Conservation (phyloP, 2,329 filamentous ascomycete genomes). For the Penicillium sp. region DNA sequence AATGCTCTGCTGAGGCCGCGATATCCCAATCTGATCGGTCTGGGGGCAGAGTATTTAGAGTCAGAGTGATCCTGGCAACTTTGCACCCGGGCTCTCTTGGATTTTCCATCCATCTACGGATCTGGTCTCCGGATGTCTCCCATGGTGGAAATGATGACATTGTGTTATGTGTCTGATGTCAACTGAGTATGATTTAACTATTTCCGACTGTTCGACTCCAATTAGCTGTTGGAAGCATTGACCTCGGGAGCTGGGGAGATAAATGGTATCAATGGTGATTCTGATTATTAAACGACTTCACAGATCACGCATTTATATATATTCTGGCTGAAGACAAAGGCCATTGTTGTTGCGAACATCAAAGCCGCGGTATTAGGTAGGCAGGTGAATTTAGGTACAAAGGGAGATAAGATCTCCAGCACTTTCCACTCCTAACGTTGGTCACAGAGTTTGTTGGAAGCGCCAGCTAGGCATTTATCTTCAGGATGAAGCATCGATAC, state of each 20-base stretch:
- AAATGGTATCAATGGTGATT: not conserved
- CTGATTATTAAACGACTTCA: not conserved
- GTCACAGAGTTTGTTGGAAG: too few species aligned
- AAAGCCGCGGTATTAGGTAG: too few species aligned
- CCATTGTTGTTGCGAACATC: not conserved
- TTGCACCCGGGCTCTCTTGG: not conserved
- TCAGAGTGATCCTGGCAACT: not conserved
- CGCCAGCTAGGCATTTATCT: too few species aligned
- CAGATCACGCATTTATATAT: not conserved
- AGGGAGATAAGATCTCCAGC: not conserved
- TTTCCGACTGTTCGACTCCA: not conserved
- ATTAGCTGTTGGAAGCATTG: not conserved
- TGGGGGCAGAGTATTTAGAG: not conserved
- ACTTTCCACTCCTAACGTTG: too few species aligned
- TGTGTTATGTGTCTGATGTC: not conserved
- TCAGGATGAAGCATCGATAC: too few species aligned
- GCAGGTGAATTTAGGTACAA: not conserved
- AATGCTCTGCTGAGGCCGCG: not conserved
- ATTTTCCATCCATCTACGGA: not conserved
- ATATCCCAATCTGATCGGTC: not conserved
- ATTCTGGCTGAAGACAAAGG: not conserved
- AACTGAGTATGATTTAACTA: not conserved
- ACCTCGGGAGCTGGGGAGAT: not conserved
- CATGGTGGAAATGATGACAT: not conserved
- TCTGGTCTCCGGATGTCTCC: not conserved